phyloP scores from a whole-genome alignment of 1,284 basidiomycete species.

The Ceratobasidium sp. region DNA sequence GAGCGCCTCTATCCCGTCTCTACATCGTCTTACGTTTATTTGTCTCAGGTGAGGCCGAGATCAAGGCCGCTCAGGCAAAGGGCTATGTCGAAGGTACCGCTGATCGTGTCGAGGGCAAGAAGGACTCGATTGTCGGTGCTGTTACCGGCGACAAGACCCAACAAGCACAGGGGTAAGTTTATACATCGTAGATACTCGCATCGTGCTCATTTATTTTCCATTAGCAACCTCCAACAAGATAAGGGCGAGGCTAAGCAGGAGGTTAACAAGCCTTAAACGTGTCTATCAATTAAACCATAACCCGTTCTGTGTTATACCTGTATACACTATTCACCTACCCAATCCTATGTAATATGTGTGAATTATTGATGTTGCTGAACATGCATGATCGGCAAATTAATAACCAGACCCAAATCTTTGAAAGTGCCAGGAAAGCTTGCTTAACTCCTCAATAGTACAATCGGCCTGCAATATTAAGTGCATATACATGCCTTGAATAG shows the following conservation, averaged over 20 bases:
- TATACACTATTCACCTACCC: neutral
- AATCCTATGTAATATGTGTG: neutral
- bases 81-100: conserved; percentile 69
- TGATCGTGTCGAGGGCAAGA: conserved; percentile 75
- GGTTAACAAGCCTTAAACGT: conserved; percentile 19
- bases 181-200: neutral
- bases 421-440: too few species aligned
- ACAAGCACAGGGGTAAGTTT: conserved; percentile 67
- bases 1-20: too few species aligned
- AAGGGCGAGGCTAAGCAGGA: conserved; percentile 71
- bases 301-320: neutral
- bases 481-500: too few species aligned
- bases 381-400: too few species aligned
- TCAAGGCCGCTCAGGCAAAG: conserved; percentile 67
- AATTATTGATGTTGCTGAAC: too few species aligned
- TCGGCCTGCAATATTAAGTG: too few species aligned
- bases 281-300: neutral
- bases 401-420: too few species aligned
- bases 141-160: conserved; percentile 75
- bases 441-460: too few species aligned
- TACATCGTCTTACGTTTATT: conserved; percentile 46
- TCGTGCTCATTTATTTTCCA: neutral
- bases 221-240: conserved; percentile 69
- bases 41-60: conserved; percentile 71
- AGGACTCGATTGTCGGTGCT: conserved; percentile 75